These are phyloP conservation scores for Smittium mucronatum DNA, from an alignment of 371 early-diverging fungal species.

Conservation along the genomic window DNA sequence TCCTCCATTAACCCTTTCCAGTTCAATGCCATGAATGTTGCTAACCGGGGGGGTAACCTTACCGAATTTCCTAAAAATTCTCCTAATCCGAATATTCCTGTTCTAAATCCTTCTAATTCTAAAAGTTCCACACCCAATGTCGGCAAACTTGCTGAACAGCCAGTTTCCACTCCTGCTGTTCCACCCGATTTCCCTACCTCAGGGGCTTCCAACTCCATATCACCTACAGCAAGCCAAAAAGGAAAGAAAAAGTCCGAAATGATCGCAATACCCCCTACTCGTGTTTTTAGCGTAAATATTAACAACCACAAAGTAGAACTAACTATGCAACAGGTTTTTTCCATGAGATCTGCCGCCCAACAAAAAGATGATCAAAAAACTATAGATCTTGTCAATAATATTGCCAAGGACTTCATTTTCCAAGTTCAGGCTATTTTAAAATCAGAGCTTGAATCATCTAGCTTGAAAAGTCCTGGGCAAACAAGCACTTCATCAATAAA, in stretches of 20 bases:
- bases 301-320: neutral
- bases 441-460: neutral
- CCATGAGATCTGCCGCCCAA: neutral
- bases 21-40: no score
- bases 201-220: neutral
- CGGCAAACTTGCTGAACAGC: neutral
- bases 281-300: neutral
- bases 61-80: no score
- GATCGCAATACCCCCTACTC: neutral
- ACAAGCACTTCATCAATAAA: neutral
- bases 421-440: neutral
- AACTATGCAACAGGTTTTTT: conserved; percentile 3
- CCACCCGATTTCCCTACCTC: neutral
- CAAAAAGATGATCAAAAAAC: conserved; percentile 2
- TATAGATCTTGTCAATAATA: neutral
- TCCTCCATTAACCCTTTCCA: no score
- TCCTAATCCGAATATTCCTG: neutral
- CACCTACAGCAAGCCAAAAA: neutral
- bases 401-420: neutral
- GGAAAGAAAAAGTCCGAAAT: neutral
- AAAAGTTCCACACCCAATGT: neutral
- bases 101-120: neutral
- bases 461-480: neutral
- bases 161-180: neutral
- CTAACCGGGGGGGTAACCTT: no score